Conservation (phyloP, 257 asterid genomes). For the Penstemon eatonii region DNA sequence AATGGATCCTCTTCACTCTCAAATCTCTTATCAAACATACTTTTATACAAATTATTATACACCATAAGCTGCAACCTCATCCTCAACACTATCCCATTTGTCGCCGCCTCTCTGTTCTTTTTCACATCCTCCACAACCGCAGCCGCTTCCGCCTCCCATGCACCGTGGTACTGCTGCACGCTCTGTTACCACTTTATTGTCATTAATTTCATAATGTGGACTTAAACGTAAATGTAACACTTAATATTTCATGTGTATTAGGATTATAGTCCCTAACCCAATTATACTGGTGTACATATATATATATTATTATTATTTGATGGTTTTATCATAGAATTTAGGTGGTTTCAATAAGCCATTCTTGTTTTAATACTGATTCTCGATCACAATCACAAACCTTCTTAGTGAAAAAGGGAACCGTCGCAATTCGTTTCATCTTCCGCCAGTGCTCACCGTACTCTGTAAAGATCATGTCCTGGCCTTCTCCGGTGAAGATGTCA, state of each 20-base stretch:
- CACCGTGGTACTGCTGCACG: constrained; percentile 70
- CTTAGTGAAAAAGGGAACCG: constrained; percentile 90
- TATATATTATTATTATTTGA: too few species aligned
- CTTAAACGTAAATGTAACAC: too few species aligned
- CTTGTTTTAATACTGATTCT: too few species aligned
- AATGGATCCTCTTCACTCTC: constrained; percentile 85
- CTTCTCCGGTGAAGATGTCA: constrained; percentile 86
- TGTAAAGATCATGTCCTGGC: constrained; percentile 95
- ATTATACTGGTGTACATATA: too few species aligned
- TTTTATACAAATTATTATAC: constrained; percentile 85
- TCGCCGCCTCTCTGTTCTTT: constrained; percentile 68
- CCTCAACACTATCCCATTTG: constrained; percentile 73
- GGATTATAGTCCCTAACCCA: too few species aligned
- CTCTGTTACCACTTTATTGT: too few species aligned
- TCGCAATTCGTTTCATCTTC: constrained; percentile 90
- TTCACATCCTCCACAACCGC: constrained; percentile 80
- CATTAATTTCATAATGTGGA: too few species aligned
- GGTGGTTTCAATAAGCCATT: too few species aligned
- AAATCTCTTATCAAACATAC: constrained; percentile 83
- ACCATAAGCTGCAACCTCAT: constrained; percentile 82
- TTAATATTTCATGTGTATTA: too few species aligned
- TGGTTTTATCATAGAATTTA: too few species aligned
- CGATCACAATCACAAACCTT: constrained; percentile 36
- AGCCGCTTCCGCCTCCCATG: constrained; percentile 83
- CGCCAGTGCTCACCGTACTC: constrained; percentile 98